These are phyloP conservation scores for Phyllosticta citrichinensis DNA, from an alignment of 2,329 filamentous ascomycete genomes.

Conservation along the genomic window DNA sequence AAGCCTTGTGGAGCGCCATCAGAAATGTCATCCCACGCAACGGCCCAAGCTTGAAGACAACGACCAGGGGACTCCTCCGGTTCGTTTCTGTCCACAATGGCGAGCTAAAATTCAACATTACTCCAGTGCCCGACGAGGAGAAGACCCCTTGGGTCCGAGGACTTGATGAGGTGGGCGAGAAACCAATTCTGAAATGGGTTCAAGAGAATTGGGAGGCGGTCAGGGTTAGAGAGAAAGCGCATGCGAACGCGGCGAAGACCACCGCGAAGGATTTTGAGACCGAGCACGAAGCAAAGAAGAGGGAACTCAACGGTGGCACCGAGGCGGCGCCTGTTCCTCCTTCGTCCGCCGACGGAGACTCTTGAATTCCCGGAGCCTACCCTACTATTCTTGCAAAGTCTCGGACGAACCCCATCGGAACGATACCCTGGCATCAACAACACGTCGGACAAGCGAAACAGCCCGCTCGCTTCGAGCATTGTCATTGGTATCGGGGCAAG, in stretches of 20 bases:
- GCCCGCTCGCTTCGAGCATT: no score
- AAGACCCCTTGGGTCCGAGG: constrained; percentile 17
- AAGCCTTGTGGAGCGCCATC: constrained; percentile 35
- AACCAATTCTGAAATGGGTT: constrained; percentile 19
- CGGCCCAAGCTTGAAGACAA: constrained; percentile 16
- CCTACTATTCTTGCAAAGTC: background rate
- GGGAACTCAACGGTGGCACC: background rate
- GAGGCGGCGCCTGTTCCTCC: background rate
- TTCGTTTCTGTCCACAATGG: constrained; percentile 24
- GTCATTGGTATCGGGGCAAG: no score
- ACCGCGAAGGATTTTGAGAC: background rate
- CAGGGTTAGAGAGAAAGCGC: constrained; percentile 21
- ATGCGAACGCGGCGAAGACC: background rate
- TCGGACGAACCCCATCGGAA: no score
- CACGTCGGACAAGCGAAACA: no score
- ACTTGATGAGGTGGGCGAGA: constrained; percentile 11
- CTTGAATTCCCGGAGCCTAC: background rate
- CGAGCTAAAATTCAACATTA: constrained; percentile 14
- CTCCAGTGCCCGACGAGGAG: constrained; percentile 12
- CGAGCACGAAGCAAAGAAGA: background rate
- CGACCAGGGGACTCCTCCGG: constrained; percentile 22
- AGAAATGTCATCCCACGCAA: constrained; percentile 27
- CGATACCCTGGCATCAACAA: no score
- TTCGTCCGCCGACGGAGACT: background rate
- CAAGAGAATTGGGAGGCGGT: constrained; percentile 21